A percentile compares a stretch with the other conserved stretches of the same genome.
Evolutionary conservation across 192 early-diverging fungal genomes (phyloP).

Genomic region (Irineochytrium annulatum): DNA sequence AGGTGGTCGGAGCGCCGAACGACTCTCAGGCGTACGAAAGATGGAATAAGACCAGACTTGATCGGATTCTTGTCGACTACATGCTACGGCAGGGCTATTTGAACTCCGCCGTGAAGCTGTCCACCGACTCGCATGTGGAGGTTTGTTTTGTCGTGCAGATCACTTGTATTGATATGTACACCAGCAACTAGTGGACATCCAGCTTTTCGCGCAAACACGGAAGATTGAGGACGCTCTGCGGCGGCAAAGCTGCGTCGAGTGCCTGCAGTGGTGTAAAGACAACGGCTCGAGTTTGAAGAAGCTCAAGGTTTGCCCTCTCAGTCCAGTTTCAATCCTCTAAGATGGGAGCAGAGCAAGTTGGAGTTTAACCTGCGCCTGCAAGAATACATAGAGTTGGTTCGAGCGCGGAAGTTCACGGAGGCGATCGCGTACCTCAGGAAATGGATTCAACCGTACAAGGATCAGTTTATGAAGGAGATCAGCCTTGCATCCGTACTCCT

Average conservation of each 20-base stretch:
- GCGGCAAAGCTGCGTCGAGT: conserved; percentile 76
- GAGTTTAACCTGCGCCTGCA: conserved; percentile 96
- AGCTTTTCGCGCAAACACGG: conserved; percentile 80
- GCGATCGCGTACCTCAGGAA: conserved; percentile 87
- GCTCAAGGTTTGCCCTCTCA: conserved; percentile 59
- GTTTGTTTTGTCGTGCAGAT: conserved; percentile 30
- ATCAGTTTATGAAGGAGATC: conserved; percentile 72
- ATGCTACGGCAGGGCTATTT: conserved; percentile 84
- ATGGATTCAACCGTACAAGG: conserved; percentile 73
- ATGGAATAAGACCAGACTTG: conserved; percentile 84
- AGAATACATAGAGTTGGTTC: conserved; percentile 89
- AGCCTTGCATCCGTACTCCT: conserved; percentile 88
- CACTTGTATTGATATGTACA: not conserved
- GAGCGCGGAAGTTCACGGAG: conserved; percentile 54
- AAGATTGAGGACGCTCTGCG: conserved; percentile 76
- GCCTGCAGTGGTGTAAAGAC: conserved; percentile 90
- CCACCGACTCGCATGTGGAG: conserved; percentile 54
- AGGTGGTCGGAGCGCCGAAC: conserved; percentile 62
- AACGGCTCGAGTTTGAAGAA: conserved; percentile 87
- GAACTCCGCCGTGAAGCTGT: conserved; percentile 67
- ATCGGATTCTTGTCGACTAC: conserved; percentile 92
- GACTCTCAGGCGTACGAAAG: conserved; percentile 73
- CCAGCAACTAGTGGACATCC: conserved; percentile 83
- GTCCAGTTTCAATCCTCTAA: not conserved
- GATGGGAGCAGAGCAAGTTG: conserved; percentile 69